These are phyloP conservation scores for Trichoderma asperellum DNA, from an alignment of 2,329 filamentous ascomycete genomes.

Conservation along the genomic window DNA sequence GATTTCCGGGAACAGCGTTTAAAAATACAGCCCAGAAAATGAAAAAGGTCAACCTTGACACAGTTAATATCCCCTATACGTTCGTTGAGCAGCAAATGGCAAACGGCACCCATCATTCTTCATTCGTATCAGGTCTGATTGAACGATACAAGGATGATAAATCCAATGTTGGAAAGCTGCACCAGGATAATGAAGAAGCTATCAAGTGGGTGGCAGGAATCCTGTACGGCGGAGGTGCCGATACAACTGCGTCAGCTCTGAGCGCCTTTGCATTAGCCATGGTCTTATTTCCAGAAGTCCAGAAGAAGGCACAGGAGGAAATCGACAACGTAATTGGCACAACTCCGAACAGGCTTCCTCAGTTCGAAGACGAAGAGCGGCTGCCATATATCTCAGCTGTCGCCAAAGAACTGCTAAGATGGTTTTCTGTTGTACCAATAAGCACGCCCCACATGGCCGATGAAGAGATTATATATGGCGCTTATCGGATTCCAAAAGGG, in stretches of 20 bases:
- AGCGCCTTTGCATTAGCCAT: not conserved
- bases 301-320: slow-evolving; percentile 16
- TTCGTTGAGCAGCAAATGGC: not conserved
- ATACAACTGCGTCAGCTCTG: not conserved
- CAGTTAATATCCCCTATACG: not conserved
- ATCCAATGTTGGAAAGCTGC: not conserved
- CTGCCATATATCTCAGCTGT: slow-evolving; percentile 4
- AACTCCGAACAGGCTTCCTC: not conserved
- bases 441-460: not conserved
- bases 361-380: not conserved
- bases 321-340: slow-evolving; percentile 9
- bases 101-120: not conserved
- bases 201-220: not conserved
- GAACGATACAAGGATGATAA: not conserved
- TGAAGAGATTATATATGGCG: not conserved
- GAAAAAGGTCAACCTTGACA: not conserved
- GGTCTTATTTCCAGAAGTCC: not conserved
- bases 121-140: not conserved
- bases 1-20: slow-evolving; percentile 17
- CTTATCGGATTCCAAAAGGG: slow-evolving; percentile 13
- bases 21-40: not conserved
- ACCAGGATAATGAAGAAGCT: not conserved
- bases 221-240: not conserved
- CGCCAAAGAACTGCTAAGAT: not conserved
- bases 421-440: not conserved